Evolutionary conservation across 176 grass and related monocot species (phyloP), one percentile per base, ranked within the genome.

Genomic region (Zizania latifolia): DNA sequence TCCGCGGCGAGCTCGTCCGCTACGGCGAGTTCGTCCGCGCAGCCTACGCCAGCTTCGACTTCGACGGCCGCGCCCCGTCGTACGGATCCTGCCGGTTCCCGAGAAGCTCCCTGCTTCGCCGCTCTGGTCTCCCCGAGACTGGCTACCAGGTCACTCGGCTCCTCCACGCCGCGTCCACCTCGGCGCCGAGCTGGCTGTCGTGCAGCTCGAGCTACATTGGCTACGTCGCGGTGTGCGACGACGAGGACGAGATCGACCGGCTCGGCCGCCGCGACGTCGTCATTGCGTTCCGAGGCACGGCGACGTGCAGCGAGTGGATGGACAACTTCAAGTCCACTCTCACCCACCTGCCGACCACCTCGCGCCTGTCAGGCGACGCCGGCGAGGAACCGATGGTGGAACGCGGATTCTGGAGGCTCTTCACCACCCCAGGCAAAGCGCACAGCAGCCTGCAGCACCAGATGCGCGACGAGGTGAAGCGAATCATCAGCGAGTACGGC

Each of bases 1-100:
- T 90, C 54, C 78, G 83, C 2, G 70, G 74, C 6, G 87, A 90
- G 68, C 80, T 90, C 28, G 33, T 82, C 61, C 83, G 87, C 15
- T 90, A 90, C 78, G 87, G 87, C 29, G 62, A 75, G 62, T 79
- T 90, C 53, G 87, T 68, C 38, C 82, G 63, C 11, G 83, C 83
- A 0, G 83, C 83, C 2, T 90, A 90, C 55, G 51, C 62, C 28
- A 82, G 83, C 79, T 86, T 86, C 79, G 74, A 79, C 68, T 82
- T 74, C 61, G 74, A 74, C 16, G 73, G 60, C 26, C 14, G 51
- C 13, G 70, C 78, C 0, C n/a, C 78, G 30, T 74, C 82, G 38
- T 89, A 82, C n/a, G 82, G 65, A 1, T 44, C 59, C 67, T 89
- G 87, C 73, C 73, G 78, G 14, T 89, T 89, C 53, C 82, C 82